These are phyloP conservation scores for Pseudofabraea citricarpa DNA, from an alignment of 2,329 filamentous ascomycete genomes.

Conservation along the genomic window DNA sequence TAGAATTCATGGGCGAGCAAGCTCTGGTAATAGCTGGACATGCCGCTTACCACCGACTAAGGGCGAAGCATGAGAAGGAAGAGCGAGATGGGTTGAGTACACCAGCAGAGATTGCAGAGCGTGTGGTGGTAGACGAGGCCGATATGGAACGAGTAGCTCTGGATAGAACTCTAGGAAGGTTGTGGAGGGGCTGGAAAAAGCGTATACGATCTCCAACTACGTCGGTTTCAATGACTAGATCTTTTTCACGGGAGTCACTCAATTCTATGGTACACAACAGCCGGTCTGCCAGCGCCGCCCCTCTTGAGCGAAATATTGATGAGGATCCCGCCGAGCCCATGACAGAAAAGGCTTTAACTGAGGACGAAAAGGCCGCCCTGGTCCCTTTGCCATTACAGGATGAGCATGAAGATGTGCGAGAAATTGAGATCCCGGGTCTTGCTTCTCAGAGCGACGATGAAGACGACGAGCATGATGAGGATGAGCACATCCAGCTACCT, in stretches of 20 bases:
- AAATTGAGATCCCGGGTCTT: conserved; percentile 75
- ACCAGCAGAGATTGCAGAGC: conserved; percentile 50
- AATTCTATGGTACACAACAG: conserved; percentile 20
- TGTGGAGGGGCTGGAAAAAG: conserved; percentile 97
- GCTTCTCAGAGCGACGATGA: conserved; percentile 60
- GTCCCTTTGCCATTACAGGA: conserved; percentile 65
- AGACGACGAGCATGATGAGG: conserved; percentile 35
- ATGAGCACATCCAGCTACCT: conserved; percentile 29
- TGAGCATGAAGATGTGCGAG: conserved; percentile 68
- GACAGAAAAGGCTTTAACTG: conserved; percentile 17
- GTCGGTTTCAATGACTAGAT: conserved; percentile 39
- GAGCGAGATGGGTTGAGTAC: conserved; percentile 44
- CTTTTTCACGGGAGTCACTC: conserved; percentile 44
- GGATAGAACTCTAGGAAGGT: conserved; percentile 78
- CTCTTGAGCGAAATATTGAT: conserved; percentile 26
- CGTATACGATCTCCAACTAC: conserved; percentile 57
- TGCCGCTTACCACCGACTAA: conserved; percentile 68
- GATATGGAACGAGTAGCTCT: conserved; percentile 93
- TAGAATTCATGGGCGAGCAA: conserved; percentile 92
- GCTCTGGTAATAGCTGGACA: conserved; percentile 83
- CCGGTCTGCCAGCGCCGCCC: conserved; percentile 35
- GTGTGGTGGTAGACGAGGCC: conserved; percentile 78
- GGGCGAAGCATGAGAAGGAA: conserved; percentile 53
- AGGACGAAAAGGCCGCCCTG: conserved; percentile 39
- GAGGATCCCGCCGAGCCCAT: conserved; percentile 12